phyloP scores from a whole-genome alignment of 73 alveolate genomes.

The Blepharisma stoltei region DNA sequence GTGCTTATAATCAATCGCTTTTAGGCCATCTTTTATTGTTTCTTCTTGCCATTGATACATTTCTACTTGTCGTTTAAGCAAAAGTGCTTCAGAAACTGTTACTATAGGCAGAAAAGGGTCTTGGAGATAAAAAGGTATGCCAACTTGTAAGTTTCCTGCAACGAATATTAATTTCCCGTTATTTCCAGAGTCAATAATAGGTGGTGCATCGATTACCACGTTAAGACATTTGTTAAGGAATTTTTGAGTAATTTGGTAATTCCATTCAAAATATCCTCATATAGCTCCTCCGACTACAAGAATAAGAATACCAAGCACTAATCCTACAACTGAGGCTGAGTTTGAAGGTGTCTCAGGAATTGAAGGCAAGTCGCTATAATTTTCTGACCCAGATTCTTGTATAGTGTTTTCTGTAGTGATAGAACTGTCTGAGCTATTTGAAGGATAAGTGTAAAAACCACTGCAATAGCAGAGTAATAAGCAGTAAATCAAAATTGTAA shows the following conservation, averaged over 20 bases:
- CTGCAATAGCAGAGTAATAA: no score
- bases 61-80: not conserved
- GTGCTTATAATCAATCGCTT: not conserved
- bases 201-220: not conserved
- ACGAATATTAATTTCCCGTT: not conserved
- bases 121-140: not conserved
- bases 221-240: not conserved
- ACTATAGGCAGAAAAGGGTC: conserved; percentile 2
- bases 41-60: not conserved
- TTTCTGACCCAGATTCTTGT: no score
- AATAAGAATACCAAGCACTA: no score
- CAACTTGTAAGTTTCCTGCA: not conserved
- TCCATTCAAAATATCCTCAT: not conserved
- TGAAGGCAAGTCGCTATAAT: no score
- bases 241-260: not conserved
- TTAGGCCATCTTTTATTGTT: not conserved
- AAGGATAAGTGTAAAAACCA: no score
- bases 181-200: not conserved
- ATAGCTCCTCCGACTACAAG: not conserved
- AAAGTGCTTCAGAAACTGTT: not conserved
- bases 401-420: no score
- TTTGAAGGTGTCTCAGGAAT: no score
- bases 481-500: no score
- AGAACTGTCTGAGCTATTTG: no score
- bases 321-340: no score